phyloP scores from a whole-genome alignment of 176 grass and related monocot species.

The Chloris gayana region DNA sequence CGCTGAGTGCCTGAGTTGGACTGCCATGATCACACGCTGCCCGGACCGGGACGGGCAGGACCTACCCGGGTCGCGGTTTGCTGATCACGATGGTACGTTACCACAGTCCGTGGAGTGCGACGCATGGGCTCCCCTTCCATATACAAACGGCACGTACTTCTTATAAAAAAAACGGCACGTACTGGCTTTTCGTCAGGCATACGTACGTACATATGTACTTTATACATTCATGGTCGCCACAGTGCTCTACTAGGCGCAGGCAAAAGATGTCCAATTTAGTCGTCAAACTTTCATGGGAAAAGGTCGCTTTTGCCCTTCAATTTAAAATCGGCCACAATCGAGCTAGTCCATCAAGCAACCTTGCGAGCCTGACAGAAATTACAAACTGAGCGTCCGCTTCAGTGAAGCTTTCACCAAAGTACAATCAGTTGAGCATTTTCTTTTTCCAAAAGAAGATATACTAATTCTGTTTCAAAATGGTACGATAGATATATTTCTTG shows the following conservation, averaged over 20 bases:
- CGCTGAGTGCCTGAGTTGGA: conserved; percentile 44
- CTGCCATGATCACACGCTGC: conserved; percentile 49
- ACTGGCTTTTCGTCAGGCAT: neutral
- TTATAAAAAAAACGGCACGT: too few relatives aligned
- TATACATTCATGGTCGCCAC: neutral
- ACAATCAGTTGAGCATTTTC: neutral
- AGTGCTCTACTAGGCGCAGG: neutral
- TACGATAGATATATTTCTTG: neutral
- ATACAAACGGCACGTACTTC: neutral
- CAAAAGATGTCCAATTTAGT: neutral
- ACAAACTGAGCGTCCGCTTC: neutral
- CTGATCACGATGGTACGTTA: conserved; percentile 29
- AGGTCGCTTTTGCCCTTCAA: neutral
- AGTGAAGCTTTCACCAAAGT: neutral
- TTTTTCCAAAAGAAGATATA: neutral
- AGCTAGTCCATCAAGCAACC: neutral
- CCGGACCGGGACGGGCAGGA: neutral
- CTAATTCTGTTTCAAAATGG: neutral
- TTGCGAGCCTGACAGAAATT: neutral
- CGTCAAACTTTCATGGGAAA: neutral
- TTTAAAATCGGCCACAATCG: neutral
- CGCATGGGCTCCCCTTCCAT: conserved; percentile 22
- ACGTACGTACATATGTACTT: neutral
- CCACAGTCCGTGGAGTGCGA: conserved; percentile 27
- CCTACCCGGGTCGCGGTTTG: conserved; percentile 17